Conservation (phyloP, 768 basidiomycete species). For the Lentinula aciculospora region DNA sequence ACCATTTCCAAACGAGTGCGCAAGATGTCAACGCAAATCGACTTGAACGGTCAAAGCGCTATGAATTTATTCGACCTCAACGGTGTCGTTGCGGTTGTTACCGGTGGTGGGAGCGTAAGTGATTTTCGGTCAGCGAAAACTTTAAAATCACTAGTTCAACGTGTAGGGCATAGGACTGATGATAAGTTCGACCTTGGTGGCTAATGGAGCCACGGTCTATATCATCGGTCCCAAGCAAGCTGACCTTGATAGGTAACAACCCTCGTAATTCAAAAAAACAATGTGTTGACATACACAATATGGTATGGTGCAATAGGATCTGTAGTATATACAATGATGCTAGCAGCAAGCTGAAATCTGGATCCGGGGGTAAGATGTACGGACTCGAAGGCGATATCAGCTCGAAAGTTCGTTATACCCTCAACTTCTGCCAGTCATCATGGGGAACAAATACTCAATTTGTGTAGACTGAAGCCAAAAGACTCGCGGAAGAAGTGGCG, state of each 20-base stretch:
- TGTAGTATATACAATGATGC: constrained; percentile 31
- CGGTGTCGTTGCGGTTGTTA: constrained; percentile 40
- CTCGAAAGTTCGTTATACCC: constrained; percentile 23
- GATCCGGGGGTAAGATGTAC: constrained; percentile 27
- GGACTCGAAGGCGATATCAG: constrained; percentile 37
- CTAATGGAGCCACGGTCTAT: constrained; percentile 45
- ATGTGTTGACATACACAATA: not conserved
- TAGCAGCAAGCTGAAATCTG: constrained; percentile 16
- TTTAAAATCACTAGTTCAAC: not conserved
- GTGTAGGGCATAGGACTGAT: constrained; percentile 43
- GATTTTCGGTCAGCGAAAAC: not conserved
- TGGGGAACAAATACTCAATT: not conserved
- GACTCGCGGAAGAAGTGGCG: constrained; percentile 33
- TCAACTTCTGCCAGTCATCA: not conserved
- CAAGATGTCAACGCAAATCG: not conserved
- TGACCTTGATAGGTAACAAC: constrained; percentile 31
- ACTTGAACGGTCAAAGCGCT: constrained; percentile 27
- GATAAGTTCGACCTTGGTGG: constrained; percentile 39
- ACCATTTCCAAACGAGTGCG: not conserved
- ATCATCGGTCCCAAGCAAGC: constrained; percentile 37
- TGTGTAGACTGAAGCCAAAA: constrained; percentile 25
- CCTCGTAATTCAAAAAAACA: not conserved
- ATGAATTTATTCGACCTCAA: constrained; percentile 35
- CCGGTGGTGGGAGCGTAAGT: constrained; percentile 37
- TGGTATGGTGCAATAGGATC: constrained; percentile 19